Conservation (phyloP, 768 basidiomycete genomes). For the Dioszegia hungarica region DNA sequence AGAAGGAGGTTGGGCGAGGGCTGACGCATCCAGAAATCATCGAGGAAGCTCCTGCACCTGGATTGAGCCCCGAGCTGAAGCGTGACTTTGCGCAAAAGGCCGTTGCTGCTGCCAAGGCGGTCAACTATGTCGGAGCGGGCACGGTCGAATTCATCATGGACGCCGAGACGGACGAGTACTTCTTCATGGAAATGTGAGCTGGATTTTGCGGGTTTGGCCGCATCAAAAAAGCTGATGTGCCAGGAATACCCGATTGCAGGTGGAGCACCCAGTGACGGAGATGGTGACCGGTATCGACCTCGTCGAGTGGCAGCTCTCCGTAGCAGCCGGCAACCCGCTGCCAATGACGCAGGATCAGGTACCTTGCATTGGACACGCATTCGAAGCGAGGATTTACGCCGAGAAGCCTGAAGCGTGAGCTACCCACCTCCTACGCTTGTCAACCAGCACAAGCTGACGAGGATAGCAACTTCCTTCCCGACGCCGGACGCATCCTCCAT, state of each 20-base stretch:
- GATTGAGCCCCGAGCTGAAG: slow-evolving; percentile 70
- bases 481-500: slow-evolving; percentile 75
- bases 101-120: slow-evolving; percentile 85
- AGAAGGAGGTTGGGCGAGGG: slow-evolving; percentile 41
- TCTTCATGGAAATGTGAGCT: slow-evolving; percentile 89
- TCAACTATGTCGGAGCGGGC: slow-evolving; percentile 58
- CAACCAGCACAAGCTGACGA: not conserved
- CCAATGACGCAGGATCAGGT: slow-evolving; percentile 72
- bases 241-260: slow-evolving; percentile 5
- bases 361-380: slow-evolving; percentile 84
- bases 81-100: slow-evolving; percentile 79
- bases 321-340: slow-evolving; percentile 79
- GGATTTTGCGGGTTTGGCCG: not conserved
- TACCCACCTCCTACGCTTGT: not conserved
- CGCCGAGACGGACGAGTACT: slow-evolving; percentile 78
- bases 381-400: slow-evolving; percentile 92
- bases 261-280: slow-evolving; percentile 77
- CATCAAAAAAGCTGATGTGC: not conserved
- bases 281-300: slow-evolving; percentile 92
- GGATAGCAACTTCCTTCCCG: slow-evolving; percentile 72
- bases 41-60: slow-evolving; percentile 80
- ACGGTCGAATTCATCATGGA: slow-evolving; percentile 83
- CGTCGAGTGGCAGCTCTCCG: slow-evolving; percentile 92
- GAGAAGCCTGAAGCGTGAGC: slow-evolving; percentile 79
- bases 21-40: slow-evolving; percentile 33